These are phyloP conservation scores for Yamadazyma jaroonii DNA, from an alignment of 1,139 yeast species.

Conservation along the genomic window DNA sequence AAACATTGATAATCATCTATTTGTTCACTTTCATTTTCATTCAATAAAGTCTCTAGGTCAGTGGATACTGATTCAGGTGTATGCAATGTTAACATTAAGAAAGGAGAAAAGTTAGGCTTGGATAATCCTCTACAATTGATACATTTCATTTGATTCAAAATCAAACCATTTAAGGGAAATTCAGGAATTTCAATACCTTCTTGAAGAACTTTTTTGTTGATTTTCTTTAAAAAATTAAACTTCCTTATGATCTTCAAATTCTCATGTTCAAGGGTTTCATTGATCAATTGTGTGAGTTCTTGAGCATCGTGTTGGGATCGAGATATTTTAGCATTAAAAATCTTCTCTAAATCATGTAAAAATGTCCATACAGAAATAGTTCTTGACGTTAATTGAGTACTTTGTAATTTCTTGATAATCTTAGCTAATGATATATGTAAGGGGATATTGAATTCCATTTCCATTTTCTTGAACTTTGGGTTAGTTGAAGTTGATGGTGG, in stretches of 20 bases:
- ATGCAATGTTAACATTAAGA: constrained; percentile 69
- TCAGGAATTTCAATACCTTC: constrained; percentile 41
- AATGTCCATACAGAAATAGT: constrained; percentile 77
- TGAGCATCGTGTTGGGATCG: constrained; percentile 93
- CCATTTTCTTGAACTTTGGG: constrained; percentile 27
- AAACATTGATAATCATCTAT: constrained; percentile 82
- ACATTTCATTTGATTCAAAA: constrained; percentile 68
- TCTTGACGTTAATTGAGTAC: constrained; percentile 52
- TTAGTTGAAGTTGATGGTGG: constrained; percentile 7
- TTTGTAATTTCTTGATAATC: constrained; percentile 59
- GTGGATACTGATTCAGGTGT: constrained; percentile 61
- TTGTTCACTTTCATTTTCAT: constrained; percentile 60
- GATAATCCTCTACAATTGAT: constrained; percentile 63
- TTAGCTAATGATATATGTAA: constrained; percentile 57
- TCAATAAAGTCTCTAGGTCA: constrained; percentile 52
- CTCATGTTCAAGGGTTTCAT: constrained; percentile 78
- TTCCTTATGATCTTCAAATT: constrained; percentile 41
- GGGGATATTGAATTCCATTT: constrained; percentile 37
- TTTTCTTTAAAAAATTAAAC: constrained; percentile 19
- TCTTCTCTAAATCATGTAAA: constrained; percentile 67
- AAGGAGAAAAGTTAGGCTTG: constrained; percentile 57
- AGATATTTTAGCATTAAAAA: constrained; percentile 75
- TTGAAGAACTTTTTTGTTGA: constrained; percentile 5
- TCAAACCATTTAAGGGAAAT: constrained; percentile 72
- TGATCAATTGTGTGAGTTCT: constrained; percentile 75